Conservation (phyloP, 2,329 filamentous ascomycete species). For the Thermochaetoides dissita region DNA sequence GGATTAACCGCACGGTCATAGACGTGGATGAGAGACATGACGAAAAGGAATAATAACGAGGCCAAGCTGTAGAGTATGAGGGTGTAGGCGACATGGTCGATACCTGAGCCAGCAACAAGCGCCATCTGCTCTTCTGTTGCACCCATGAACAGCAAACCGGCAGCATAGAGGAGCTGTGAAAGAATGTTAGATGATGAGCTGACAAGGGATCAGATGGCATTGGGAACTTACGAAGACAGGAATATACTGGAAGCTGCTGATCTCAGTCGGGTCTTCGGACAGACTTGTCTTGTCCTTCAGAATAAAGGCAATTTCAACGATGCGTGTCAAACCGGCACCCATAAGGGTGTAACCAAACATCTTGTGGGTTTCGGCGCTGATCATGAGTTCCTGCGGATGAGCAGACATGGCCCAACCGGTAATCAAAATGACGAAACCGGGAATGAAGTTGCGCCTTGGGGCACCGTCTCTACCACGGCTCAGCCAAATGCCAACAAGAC, state of each 20-base stretch:
- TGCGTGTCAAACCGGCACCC: constrained; percentile 68
- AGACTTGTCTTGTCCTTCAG: constrained; percentile 56
- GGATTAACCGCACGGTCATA: constrained; percentile 52
- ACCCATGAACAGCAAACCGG: constrained; percentile 94
- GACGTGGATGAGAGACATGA: constrained; percentile 70
- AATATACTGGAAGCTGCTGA: constrained; percentile 46
- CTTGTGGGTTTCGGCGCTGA: constrained; percentile 76
- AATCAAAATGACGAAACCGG: constrained; percentile 76
- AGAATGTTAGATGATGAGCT: background rate
- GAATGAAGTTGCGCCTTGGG: constrained; percentile 85
- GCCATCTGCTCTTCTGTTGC: constrained; percentile 94
- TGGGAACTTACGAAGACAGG: constrained; percentile 36
- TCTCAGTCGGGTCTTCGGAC: constrained; percentile 52
- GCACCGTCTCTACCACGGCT: constrained; percentile 69
- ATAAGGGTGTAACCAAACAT: constrained; percentile 94
- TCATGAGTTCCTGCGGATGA: constrained; percentile 69
- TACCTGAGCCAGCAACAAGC: constrained; percentile 55
- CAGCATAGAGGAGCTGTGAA: constrained; percentile 63
- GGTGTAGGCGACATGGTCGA: constrained; percentile 85
- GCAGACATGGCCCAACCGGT: constrained; percentile 94
- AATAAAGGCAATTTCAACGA: constrained; percentile 85
- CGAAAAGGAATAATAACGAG: constrained; percentile 82
- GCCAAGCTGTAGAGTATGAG: constrained; percentile 82
- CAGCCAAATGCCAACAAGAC: constrained; percentile 82
- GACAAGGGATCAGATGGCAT: no score